Evolutionary conservation across 768 basidiomycete genomes (phyloP).

Genomic region (Hericium erinaceus): DNA sequence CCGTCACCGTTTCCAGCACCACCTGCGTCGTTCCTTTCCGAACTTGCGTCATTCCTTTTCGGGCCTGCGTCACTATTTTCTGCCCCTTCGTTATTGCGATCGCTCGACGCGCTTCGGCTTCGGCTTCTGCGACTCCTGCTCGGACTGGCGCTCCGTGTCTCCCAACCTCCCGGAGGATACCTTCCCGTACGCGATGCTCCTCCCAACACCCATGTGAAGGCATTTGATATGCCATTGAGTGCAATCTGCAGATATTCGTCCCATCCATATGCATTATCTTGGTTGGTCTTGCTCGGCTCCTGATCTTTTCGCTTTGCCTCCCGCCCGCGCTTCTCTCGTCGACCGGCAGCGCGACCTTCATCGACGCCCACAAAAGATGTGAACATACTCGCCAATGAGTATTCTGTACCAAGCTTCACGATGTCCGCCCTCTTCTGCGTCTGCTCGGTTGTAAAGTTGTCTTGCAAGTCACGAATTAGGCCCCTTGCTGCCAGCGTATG

Average conservation of each 20-base stretch:
- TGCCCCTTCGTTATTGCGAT: too few relatives aligned
- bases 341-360: conserved; percentile 15
- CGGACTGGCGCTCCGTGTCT: background rate
- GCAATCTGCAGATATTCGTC: background rate
- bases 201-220: background rate
- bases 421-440: conserved; percentile 36
- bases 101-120: background rate
- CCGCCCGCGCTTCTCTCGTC: background rate
- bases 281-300: background rate
- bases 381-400: conserved; percentile 40
- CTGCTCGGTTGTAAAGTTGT: conserved; percentile 15
- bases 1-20: conserved; percentile 14
- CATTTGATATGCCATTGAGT: background rate
- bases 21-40: background rate
- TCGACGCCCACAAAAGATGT: conserved; percentile 54
- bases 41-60: background rate
- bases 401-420: conserved; percentile 38
- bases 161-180: background rate
- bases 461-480: conserved; percentile 44
- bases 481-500: conserved; percentile 47
- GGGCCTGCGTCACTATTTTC: background rate
- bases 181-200: background rate
- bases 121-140: background rate
- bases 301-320: background rate
- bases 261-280: background rate